A percentile compares a stretch with the other conserved stretches of the same genome.
phyloP scores from a whole-genome alignment of 768 basidiomycete genomes.

The Aureoboletus auriporus region DNA sequence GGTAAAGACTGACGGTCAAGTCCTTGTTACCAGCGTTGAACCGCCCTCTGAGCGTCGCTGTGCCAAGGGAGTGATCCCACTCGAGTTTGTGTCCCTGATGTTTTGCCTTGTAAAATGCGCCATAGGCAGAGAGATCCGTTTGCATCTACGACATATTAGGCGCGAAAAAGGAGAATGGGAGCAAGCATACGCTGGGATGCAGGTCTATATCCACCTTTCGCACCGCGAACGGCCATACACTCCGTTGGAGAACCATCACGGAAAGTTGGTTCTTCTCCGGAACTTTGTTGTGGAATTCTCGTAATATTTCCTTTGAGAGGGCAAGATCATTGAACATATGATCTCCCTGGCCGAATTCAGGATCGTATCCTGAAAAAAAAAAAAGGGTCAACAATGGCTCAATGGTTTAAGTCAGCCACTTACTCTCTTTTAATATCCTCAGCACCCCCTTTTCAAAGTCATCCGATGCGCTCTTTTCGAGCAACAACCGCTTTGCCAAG shows the following conservation, averaged over 20 bases:
- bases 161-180: not conserved
- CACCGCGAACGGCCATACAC: constrained; percentile 79
- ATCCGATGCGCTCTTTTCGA: constrained; percentile 81
- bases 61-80: constrained; percentile 87
- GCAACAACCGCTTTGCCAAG: constrained; percentile 79
- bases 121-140: constrained; percentile 57
- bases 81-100: constrained; percentile 74
- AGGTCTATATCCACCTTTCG: constrained; percentile 50
- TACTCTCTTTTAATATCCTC: constrained; percentile 77
- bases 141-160: constrained; percentile 55
- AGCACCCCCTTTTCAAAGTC: constrained; percentile 85
- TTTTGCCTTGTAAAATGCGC: constrained; percentile 69
- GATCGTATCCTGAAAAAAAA: constrained; percentile 72
- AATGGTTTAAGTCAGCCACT: constrained; percentile 28
- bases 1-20: constrained; percentile 86
- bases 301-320: constrained; percentile 69
- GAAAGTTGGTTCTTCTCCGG: constrained; percentile 42
- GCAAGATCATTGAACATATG: constrained; percentile 93
- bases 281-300: constrained; percentile 55
- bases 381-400: not conserved
- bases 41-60: constrained; percentile 65
- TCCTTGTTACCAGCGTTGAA: constrained; percentile 78
- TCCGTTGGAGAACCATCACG: constrained; percentile 82
- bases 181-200: constrained; percentile 44
- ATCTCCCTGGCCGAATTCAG: constrained; percentile 91